Base-by-base conservation (phyloP, 371 early-diverging fungal genomes). In the Zancudomyces culisetae region DNA sequence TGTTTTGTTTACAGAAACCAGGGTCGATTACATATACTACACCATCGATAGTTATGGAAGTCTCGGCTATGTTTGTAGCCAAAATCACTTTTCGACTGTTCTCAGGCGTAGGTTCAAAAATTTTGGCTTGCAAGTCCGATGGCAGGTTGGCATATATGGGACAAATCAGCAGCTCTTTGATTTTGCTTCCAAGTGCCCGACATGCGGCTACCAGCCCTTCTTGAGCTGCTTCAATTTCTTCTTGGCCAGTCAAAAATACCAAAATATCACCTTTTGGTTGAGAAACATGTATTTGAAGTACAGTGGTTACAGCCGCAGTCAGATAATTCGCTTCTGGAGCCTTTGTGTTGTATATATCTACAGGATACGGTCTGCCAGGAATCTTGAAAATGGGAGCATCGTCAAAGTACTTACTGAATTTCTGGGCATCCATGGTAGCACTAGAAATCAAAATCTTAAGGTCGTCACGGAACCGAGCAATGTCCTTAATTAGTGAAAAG, bases 1-100 rank as follows among this genome's bases (percentile, higher is more conserved):
- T 78, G 58, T 94, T 91, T 68, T 90, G 89, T 70, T 99, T 99
- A 49, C 75, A 75, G 66, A 98, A 91, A 1, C 99, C 99, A 4
- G 93, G 81, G 60, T 84, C 87, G 54, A 86, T 83, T 39, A 85
- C 88, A 69, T 68, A 85, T 2, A 77, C 60, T 19, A 85, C 74
- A 51, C 70, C 70, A 43, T 70, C 70, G 23, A 99, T 98, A 1
- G 99, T 99, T 55, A 99, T 85, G 2, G 95, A 94, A 0, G 98
- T 98, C 64, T 99, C 99, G 21, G 98, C 98, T 70, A 99, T 99
- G 66, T 99, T 99, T 22, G 99, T 99, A 4, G 98, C 89, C 26
- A 99, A 66, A 43, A 99, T 94, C n/a, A 98, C 80, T 61, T 98
- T 96, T 43, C 97, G 76, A 0, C 90, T 87, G 0, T 86, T 89